Evolutionary conservation across 2,329 filamentous ascomycete genomes (phyloP), one percentile per base, ranked within the genome.

Genomic region (Diaporthe sp.): DNA sequence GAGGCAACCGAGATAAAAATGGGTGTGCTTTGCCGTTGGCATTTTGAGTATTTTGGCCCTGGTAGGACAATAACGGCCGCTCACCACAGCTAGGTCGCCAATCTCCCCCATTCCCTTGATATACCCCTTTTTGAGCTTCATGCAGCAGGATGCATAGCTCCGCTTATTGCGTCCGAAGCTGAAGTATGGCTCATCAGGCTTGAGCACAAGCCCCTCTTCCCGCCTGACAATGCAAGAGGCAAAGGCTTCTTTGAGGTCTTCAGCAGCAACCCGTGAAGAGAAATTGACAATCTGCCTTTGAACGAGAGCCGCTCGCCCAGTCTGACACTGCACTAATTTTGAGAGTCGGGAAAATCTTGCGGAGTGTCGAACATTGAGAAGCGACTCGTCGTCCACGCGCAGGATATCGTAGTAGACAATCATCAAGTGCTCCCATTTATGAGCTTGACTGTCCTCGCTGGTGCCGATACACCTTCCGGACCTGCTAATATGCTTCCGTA

Each of bases 41-140:
- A 92, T 81, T 6, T 70, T 70, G 63, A 90, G 88, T 10, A 87
- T 85, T 59, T 86, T 87, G 10, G 92, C 93, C 75, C 91, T 89
- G 66, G 87, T 85, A 4, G 92, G 84, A 77, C 95, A 90, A 78
- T 93, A 95, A 25, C 91, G 90, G 8, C 91, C 95, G 0, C 94
- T 95, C 4, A 98, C 85, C 2, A 96, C 88, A 2, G 93, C 92
- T 80, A 98, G 94, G 81, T 98, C 96, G 13, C 94, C 94, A 39
- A 95, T 91, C 75, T 97, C 95, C 0, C 95, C 94, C 80, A 96
- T 90, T 3, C 91, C 91, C 35, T 89, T 87, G 50, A 97, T 89
- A 78, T 97, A 97, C 79, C 97, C 94, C 79, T 95, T 95, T 82
- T 98, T 98, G 55, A 98, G 83, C 83, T 98, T 98, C 79, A 98